Percentiles rank a stretch among this genome's conserved stretches.
These are phyloP conservation scores for Excoecaria agallocha DNA, from an alignment of 345 rosid genomes.

Conservation along the genomic window DNA sequence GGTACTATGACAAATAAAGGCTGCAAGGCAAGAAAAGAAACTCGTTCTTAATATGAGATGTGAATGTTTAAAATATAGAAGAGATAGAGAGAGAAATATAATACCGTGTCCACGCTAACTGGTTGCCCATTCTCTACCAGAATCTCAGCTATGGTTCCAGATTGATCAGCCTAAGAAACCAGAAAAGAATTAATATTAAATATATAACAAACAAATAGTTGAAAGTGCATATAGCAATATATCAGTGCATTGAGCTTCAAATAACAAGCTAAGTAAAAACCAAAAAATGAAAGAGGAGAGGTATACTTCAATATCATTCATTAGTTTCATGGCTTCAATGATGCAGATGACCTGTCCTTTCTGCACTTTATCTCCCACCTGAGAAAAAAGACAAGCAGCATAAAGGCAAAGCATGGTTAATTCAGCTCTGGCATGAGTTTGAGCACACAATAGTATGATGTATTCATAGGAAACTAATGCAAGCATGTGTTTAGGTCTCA, in stretches of 20 bases:
- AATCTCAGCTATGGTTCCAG: slow-evolving; percentile 81
- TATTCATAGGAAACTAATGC: neutral
- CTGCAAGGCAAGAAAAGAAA: slow-evolving; percentile 41
- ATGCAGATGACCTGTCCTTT: slow-evolving; percentile 95
- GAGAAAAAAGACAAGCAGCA: neutral
- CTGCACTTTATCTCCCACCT: slow-evolving; percentile 98
- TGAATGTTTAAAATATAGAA: neutral
- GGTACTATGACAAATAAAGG: slow-evolving; percentile 71
- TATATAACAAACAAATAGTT: neutral
- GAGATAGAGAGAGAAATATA: neutral
- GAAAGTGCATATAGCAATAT: neutral
- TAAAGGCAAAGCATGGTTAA: neutral
- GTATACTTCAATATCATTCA: slow-evolving; percentile 96
- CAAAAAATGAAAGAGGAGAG: neutral
- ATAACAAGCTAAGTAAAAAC: neutral
- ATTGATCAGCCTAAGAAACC: slow-evolving; percentile 74
- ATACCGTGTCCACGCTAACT: slow-evolving; percentile 82
- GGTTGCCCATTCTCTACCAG: slow-evolving; percentile 81
- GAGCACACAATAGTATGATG: neutral
- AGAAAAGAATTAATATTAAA: slow-evolving; percentile 3
- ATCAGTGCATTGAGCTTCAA: neutral
- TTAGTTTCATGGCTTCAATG: slow-evolving; percentile 95
- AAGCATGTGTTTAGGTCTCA: neutral
- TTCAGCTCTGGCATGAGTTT: neutral
- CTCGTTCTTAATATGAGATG: neutral